Conservation (phyloP, 495 filamentous ascomycete species). For the Astrocystis sublimbata region DNA sequence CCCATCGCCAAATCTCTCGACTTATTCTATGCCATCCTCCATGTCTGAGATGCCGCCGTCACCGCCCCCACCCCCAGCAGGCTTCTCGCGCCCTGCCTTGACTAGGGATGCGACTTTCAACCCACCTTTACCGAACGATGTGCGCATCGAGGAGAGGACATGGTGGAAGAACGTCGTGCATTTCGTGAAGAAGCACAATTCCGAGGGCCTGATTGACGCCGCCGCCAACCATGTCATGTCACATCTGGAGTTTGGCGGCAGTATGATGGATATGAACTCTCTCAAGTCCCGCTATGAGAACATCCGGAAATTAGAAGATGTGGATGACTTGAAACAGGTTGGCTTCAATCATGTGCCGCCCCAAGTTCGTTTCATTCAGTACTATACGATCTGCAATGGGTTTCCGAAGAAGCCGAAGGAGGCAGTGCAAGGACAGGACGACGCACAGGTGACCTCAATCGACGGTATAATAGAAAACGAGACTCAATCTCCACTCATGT, state of each 20-base stretch:
- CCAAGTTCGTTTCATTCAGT: conserved; percentile 79
- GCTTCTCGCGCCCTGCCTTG: conserved; percentile 21
- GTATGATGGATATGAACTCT: conserved; percentile 72
- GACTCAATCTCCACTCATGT: conserved; percentile 40
- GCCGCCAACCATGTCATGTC: conserved; percentile 73
- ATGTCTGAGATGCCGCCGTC: conserved; percentile 31
- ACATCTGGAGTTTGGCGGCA: conserved; percentile 78
- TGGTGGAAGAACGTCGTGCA: conserved; percentile 68
- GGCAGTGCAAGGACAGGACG: conserved; percentile 25
- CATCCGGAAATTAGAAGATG: conserved; percentile 69
- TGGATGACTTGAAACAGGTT: conserved; percentile 44
- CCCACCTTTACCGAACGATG: conserved; percentile 72
- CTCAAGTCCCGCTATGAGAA: conserved; percentile 68
- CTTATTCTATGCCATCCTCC: conserved; percentile 36
- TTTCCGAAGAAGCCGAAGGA: conserved; percentile 49
- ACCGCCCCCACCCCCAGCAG: conserved; percentile 19
- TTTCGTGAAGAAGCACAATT: conserved; percentile 76
- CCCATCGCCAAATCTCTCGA: conserved; percentile 38
- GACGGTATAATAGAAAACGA: conserved; percentile 12
- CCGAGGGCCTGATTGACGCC: conserved; percentile 65
- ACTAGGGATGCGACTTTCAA: conserved; percentile 66
- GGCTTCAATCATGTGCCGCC: conserved; percentile 26
- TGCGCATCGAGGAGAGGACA: conserved; percentile 60
- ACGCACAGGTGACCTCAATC: conserved; percentile 9
- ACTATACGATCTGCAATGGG: conserved; percentile 84